phyloP scores from a whole-genome alignment of 352 stramenopile genomes.

The Phytophthora fragariaefolia region DNA sequence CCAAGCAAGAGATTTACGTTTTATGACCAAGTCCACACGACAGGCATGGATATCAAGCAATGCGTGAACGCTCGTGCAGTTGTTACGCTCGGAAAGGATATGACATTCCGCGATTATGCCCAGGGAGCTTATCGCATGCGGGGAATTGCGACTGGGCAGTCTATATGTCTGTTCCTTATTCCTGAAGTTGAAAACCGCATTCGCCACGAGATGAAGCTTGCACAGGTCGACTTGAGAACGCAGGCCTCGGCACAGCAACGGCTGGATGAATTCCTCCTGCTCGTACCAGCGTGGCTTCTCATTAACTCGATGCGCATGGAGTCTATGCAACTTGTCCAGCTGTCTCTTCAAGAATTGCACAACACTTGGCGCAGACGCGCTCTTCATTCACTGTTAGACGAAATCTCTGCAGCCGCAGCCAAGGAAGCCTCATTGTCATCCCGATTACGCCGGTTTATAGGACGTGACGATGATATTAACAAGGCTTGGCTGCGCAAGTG shows the following conservation, averaged over 20 bases:
- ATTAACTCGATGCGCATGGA: constrained; percentile 99
- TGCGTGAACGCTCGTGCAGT: constrained; percentile 88
- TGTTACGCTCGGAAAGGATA: constrained; percentile 95
- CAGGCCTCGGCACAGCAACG: constrained; percentile 38
- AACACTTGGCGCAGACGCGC: constrained; percentile 98
- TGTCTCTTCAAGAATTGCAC: constrained; percentile 97
- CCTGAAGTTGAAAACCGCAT: constrained; percentile 93
- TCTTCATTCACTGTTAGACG: constrained; percentile 90
- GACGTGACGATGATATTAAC: constrained; percentile 32
- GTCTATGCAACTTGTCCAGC: constrained; percentile 98
- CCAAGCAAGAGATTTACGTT: constrained; percentile 92
- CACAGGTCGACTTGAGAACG: constrained; percentile 32
- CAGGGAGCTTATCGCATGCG: constrained; percentile 94
- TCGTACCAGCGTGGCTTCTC: constrained; percentile 95
- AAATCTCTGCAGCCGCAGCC: constrained; percentile 46
- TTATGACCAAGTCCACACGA: constrained; percentile 95
- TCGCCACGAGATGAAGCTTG: constrained; percentile 72
- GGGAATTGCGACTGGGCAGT: constrained; percentile 91
- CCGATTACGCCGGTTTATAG: constrained; percentile 74
- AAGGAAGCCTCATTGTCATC: constrained; percentile 46
- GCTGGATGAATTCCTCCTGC: constrained; percentile 71
- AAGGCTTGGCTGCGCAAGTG: constrained; percentile 72
- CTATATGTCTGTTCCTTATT: constrained; percentile 93
- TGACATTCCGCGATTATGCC: constrained; percentile 96
- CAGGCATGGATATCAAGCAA: constrained; percentile 94